Percentiles rank a stretch among this genome's conserved stretches.
phyloP scores from a whole-genome alignment of 1,284 basidiomycete species.

The Quambalaria eucalypti region DNA sequence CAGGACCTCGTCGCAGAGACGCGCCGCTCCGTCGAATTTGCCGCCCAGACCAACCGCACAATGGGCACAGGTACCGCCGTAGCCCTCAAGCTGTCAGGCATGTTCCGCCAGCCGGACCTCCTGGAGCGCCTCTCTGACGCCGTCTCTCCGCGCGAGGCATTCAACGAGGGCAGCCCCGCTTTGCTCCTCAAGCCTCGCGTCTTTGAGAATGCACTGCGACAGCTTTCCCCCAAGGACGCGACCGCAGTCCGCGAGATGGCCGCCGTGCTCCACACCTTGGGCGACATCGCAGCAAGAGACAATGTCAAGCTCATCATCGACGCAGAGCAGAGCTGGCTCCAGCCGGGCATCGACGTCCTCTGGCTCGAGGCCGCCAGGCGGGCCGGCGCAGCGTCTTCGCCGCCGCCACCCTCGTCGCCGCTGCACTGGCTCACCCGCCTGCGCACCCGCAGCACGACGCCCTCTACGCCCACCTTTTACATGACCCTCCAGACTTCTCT shows the following conservation, averaged over 20 bases:
- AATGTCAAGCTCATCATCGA: slow-evolving; percentile 32
- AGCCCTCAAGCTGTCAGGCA: slow-evolving; percentile 38
- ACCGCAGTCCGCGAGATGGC: slow-evolving; percentile 25
- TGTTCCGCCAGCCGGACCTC: slow-evolving; percentile 27
- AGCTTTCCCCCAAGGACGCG: slow-evolving; percentile 20
- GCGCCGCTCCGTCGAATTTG: slow-evolving; percentile 12
- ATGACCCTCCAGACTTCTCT: slow-evolving; percentile 39
- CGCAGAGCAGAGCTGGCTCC: slow-evolving; percentile 36
- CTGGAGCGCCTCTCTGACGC: slow-evolving; percentile 30
- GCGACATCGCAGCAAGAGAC: slow-evolving; percentile 20
- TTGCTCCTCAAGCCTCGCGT: background rate
- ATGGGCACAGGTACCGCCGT: slow-evolving; percentile 29
- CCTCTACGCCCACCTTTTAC: slow-evolving; percentile 23
- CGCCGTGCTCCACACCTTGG: background rate
- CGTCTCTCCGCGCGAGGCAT: slow-evolving; percentile 32
- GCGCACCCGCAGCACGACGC: slow-evolving; percentile 1
- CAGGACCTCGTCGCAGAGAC: slow-evolving; percentile 9
- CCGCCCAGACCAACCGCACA: slow-evolving; percentile 14
- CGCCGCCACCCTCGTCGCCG: no score
- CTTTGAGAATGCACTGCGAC: background rate
- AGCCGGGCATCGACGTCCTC: slow-evolving; percentile 38
- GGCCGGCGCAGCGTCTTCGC: no score
- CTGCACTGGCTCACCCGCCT: slow-evolving; percentile 11
- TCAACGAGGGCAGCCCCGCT: slow-evolving; percentile 15
- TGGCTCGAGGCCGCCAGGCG: slow-evolving; percentile 32